Percentiles rank a stretch among this genome's conserved stretches.
Conservation (phyloP, 192 early-diverging fungal species). For the Diversispora epigaea region DNA sequence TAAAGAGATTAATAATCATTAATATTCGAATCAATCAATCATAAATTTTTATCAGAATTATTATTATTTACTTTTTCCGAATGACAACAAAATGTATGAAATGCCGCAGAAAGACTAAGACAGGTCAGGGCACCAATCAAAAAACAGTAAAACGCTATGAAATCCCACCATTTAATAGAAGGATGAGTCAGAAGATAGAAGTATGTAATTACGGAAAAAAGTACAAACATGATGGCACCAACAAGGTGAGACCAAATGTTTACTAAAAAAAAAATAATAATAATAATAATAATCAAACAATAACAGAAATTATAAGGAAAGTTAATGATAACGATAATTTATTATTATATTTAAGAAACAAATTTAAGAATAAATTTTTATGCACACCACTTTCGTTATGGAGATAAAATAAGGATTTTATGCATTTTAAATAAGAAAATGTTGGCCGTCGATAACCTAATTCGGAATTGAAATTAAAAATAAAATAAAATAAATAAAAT, state of each 20-base stretch:
- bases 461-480: too few relatives aligned
- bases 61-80: conserved; percentile 56
- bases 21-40: neutral
- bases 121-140: conserved; percentile 70
- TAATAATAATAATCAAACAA: neutral
- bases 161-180: conserved; percentile 62
- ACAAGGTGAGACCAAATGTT: conserved; percentile 87
- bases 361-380: neutral
- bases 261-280: conserved; percentile 43
- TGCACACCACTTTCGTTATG: conserved; percentile 85
- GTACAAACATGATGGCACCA: conserved; percentile 62
- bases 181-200: conserved; percentile 40
- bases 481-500: neutral
- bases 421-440: conserved; percentile 73
- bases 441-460: conserved; percentile 73
- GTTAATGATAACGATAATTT: neutral
- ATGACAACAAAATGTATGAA: conserved; percentile 83
- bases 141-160: conserved; percentile 68
- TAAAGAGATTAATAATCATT: neutral
- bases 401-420: conserved; percentile 72
- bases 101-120: conserved; percentile 73
- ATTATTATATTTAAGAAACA: neutral
- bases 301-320: neutral
- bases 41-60: too few relatives aligned
- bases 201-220: conserved; percentile 48